phyloP scores from a whole-genome alignment of 2,329 filamentous ascomycete species.

The Ciborinia camelliae region DNA sequence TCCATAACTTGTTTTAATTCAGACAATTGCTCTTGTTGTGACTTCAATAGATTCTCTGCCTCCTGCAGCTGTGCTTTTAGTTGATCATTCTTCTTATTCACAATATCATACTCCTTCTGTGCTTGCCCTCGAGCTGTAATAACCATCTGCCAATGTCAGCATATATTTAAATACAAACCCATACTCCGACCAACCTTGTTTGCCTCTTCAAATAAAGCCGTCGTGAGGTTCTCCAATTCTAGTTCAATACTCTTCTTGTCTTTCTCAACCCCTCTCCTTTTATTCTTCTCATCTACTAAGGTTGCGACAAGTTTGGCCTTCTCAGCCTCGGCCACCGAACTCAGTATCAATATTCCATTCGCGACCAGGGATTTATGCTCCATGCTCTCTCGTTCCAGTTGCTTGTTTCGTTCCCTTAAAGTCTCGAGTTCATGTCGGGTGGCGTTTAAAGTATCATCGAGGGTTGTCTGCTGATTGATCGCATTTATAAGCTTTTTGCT shows the following conservation, averaged over 20 bases:
- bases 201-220: constrained; percentile 94
- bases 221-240: constrained; percentile 85
- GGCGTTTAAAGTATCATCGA: constrained; percentile 83
- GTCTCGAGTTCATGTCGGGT: constrained; percentile 80
- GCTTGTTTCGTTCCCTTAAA: constrained; percentile 62
- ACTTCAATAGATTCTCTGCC: constrained; percentile 78
- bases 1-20: constrained; percentile 93
- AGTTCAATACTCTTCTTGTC: constrained; percentile 88
- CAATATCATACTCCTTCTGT: constrained; percentile 73
- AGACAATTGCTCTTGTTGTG: constrained; percentile 87
- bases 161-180: background rate
- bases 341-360: constrained; percentile 72
- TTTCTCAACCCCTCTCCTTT: constrained; percentile 64
- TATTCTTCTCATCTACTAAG: constrained; percentile 62
- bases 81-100: constrained; percentile 84
- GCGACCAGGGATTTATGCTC: constrained; percentile 68
- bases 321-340: constrained; percentile 70
- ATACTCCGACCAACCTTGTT: constrained; percentile 61
- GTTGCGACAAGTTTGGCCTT: constrained; percentile 57
- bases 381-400: constrained; percentile 59
- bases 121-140: constrained; percentile 87
- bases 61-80: constrained; percentile 81
- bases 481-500: constrained; percentile 96
- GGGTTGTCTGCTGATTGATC: constrained; percentile 89
- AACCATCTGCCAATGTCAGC: constrained; percentile 87